These are phyloP conservation scores for Trametes gibbosa DNA, from an alignment of 768 basidiomycete species.

Conservation along the genomic window DNA sequence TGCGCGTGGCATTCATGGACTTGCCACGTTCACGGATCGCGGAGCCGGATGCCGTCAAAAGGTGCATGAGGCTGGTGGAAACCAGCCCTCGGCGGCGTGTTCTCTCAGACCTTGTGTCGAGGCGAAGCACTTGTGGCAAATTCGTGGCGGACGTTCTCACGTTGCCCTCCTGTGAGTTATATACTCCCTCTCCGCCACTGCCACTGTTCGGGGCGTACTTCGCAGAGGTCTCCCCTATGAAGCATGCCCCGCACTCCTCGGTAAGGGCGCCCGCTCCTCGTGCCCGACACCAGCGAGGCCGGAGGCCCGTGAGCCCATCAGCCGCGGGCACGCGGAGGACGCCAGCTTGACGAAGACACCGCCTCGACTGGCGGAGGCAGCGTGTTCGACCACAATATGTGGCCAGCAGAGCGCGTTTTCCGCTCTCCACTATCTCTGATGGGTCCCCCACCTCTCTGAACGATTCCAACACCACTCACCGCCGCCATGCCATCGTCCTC, in stretches of 20 bases:
- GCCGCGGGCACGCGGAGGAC: conserved; percentile 6
- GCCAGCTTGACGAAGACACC: conserved; percentile 12
- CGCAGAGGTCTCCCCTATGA: neutral
- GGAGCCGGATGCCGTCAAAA: neutral
- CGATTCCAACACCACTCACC: neutral
- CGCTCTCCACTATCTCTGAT: conserved; percentile 14
- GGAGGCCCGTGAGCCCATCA: conserved; percentile 6
- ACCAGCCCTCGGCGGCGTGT: neutral
- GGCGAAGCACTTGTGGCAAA: neutral
- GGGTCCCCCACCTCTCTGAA: conserved; percentile 3
- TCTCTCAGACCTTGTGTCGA: neutral
- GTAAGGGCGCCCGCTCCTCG: conserved; percentile 1
- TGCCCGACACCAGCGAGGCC: conserved; percentile 4
- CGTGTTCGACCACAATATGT: conserved; percentile 9
- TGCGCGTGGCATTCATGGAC: neutral
- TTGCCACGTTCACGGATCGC: conserved; percentile 3
- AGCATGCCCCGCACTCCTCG: conserved; percentile 1
- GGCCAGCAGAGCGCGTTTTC: neutral
- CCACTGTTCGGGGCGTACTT: neutral
- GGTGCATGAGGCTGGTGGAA: neutral
- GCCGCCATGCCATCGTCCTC: conserved; percentile 13
- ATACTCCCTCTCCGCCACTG: neutral
- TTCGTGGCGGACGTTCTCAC: no score
- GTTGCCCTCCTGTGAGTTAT: neutral
- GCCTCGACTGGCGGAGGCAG: conserved; percentile 8